Evolutionary conservation across 148 eudicot species (phyloP).

Genomic region (Gaultheria prostrata): DNA sequence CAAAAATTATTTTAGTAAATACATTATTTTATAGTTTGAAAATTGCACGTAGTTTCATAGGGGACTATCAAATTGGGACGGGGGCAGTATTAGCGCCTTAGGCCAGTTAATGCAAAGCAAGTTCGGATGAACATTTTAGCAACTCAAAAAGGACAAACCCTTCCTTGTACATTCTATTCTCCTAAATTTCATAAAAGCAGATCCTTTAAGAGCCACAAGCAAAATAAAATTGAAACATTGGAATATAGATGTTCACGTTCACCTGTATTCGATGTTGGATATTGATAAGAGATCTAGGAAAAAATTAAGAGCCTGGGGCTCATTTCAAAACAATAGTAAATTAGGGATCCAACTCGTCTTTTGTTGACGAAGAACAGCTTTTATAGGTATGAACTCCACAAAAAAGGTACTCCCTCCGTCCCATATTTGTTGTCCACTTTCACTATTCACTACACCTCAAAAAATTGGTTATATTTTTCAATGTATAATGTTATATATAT

Average conservation of each 20-base stretch:
- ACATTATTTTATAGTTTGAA: too few relatives aligned
- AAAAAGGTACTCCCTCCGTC: too few relatives aligned
- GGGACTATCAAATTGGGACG: too few relatives aligned
- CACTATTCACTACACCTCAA: too few relatives aligned
- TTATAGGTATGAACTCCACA: not conserved
- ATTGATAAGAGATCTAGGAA: not conserved
- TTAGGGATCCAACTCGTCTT: not conserved
- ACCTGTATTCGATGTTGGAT: not conserved
- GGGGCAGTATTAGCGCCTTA: not conserved
- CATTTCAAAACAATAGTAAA: not conserved
- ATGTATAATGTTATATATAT: too few relatives aligned
- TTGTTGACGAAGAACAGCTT: not conserved
- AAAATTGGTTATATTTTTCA: too few relatives aligned
- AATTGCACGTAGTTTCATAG: too few relatives aligned
- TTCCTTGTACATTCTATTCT: not conserved
- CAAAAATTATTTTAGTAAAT: too few relatives aligned
- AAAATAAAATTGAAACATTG: not conserved
- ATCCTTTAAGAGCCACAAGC: not conserved
- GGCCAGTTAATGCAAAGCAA: constrained; percentile 6
- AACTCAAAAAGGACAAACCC: not conserved
- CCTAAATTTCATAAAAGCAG: not conserved
- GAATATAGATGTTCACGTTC: not conserved
- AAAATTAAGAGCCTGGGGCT: not conserved
- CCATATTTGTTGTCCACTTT: too few relatives aligned
- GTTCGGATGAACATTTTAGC: not conserved